These are phyloP conservation scores for Talaromyces wortmannii DNA, from an alignment of 495 filamentous ascomycete genomes.

Conservation along the genomic window DNA sequence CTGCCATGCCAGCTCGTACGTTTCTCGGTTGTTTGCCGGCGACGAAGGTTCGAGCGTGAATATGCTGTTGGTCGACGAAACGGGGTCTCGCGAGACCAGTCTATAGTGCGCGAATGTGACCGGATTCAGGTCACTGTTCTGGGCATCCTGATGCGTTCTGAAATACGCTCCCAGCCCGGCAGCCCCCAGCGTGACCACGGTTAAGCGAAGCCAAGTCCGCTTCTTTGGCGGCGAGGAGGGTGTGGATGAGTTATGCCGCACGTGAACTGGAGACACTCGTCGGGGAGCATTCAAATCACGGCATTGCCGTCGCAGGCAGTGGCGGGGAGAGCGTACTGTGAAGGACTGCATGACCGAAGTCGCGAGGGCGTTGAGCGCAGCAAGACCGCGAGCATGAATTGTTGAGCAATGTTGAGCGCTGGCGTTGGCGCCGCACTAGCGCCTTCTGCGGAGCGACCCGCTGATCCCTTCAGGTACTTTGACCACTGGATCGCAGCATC, in stretches of 20 bases:
- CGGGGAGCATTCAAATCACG: not conserved
- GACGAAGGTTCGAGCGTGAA: slow-evolving; percentile 56
- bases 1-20: slow-evolving; percentile 45
- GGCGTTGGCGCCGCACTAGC: not conserved
- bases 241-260: slow-evolving; percentile 11
- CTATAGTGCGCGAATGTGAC: slow-evolving; percentile 61
- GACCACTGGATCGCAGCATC: too few species aligned
- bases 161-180: slow-evolving; percentile 30
- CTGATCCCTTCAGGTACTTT: not conserved
- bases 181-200: slow-evolving; percentile 25
- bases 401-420: not conserved
- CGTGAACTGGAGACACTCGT: not conserved
- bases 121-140: slow-evolving; percentile 32
- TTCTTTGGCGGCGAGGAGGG: slow-evolving; percentile 18
- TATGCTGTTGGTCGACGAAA: slow-evolving; percentile 71
- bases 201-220: slow-evolving; percentile 27
- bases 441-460: not conserved
- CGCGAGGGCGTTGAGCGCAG: not conserved
- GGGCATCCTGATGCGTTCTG: slow-evolving; percentile 20
- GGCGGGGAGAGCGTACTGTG: not conserved
- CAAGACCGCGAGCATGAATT: too few species aligned
- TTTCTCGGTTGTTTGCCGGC: slow-evolving; percentile 24
- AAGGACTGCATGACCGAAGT: not conserved
- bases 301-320: not conserved
- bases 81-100: slow-evolving; percentile 54